phyloP scores from a whole-genome alignment of 2,329 filamentous ascomycete genomes.

The Teratosphaeria epicoccoides region DNA sequence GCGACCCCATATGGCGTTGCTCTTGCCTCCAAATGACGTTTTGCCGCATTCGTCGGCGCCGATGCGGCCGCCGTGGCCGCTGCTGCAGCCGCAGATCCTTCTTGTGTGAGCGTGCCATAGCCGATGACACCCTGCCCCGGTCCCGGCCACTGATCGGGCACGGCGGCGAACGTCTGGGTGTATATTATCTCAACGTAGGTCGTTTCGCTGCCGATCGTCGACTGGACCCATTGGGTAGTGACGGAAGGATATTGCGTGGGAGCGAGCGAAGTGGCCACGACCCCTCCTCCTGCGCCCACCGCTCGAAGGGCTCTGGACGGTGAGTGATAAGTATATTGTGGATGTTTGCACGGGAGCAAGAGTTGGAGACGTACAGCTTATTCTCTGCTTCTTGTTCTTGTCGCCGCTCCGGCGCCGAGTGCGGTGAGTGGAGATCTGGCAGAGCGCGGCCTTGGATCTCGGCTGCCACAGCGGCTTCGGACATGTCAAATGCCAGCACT shows the following conservation, averaged over 20 bases:
- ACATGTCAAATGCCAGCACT: neutral
- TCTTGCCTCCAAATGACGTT: neutral
- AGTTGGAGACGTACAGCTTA: neutral
- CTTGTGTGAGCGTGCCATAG: slow-evolving; percentile 17
- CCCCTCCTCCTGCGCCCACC: neutral
- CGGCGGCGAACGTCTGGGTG: slow-evolving; percentile 22
- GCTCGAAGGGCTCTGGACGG: neutral
- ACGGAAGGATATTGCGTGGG: slow-evolving; percentile 10
- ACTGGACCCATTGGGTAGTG: slow-evolving; percentile 16
- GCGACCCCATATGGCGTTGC: slow-evolving; percentile 10
- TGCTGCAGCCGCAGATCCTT: slow-evolving; percentile 1
- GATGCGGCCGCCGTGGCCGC: slow-evolving; percentile 1
- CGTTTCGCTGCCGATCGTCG: slow-evolving; percentile 7
- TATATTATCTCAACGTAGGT: slow-evolving; percentile 19
- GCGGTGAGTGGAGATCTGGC: neutral
- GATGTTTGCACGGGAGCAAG: too few relatives aligned
- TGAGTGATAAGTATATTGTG: too few relatives aligned
- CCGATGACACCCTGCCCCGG: slow-evolving; percentile 20
- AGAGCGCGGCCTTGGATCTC: neutral
- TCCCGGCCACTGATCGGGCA: slow-evolving; percentile 19
- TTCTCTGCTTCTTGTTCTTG: neutral
- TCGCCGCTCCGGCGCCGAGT: neutral
- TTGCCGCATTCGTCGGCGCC: neutral
- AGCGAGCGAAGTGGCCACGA: neutral
- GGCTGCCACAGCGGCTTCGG: neutral